Evolutionary conservation across 2,329 filamentous ascomycete genomes (phyloP).

Genomic region (Hypoxylon sp.): DNA sequence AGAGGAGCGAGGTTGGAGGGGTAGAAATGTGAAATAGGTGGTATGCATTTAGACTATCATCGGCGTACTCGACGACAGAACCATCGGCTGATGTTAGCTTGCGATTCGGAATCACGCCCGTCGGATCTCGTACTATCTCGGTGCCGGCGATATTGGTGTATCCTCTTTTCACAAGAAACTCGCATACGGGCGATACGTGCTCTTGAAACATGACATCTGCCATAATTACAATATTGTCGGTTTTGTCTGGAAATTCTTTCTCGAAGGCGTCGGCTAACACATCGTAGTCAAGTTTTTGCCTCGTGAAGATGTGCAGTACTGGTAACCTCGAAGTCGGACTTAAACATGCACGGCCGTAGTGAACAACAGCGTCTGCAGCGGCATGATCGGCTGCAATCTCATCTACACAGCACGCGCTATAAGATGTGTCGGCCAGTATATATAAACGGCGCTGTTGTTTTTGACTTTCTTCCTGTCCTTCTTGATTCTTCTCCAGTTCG

Average conservation of each 20-base stretch:
- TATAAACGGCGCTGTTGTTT: slow-evolving; percentile 63
- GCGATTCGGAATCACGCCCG: slow-evolving; percentile 84
- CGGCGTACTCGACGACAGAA: slow-evolving; percentile 47
- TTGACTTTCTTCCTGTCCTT: slow-evolving; percentile 21
- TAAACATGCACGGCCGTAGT: slow-evolving; percentile 92
- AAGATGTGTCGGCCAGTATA: slow-evolving; percentile 94
- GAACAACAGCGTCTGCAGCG: slow-evolving; percentile 87
- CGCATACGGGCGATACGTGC: slow-evolving; percentile 70
- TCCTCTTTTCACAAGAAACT: slow-evolving; percentile 65
- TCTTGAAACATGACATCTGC: slow-evolving; percentile 88
- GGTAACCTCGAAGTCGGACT: slow-evolving; percentile 88
- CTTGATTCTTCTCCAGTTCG: slow-evolving; percentile 43
- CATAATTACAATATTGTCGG: slow-evolving; percentile 77
- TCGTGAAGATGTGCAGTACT: slow-evolving; percentile 90
- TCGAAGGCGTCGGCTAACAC: slow-evolving; percentile 69
- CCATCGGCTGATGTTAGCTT: slow-evolving; percentile 56
- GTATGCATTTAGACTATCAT: slow-evolving; percentile 67
- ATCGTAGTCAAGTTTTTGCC: slow-evolving; percentile 70
- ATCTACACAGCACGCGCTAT: slow-evolving; percentile 96
- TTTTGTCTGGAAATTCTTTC: slow-evolving; percentile 70
- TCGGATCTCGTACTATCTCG: slow-evolving; percentile 78
- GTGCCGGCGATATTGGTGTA: slow-evolving; percentile 77
- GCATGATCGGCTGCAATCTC: slow-evolving; percentile 96
- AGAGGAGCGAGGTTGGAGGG: slow-evolving; percentile 81
- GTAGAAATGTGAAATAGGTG: slow-evolving; percentile 86